Evolutionary conservation across 768 basidiomycete species (phyloP).

Genomic region (Tylopilus rubrobrunneus): DNA sequence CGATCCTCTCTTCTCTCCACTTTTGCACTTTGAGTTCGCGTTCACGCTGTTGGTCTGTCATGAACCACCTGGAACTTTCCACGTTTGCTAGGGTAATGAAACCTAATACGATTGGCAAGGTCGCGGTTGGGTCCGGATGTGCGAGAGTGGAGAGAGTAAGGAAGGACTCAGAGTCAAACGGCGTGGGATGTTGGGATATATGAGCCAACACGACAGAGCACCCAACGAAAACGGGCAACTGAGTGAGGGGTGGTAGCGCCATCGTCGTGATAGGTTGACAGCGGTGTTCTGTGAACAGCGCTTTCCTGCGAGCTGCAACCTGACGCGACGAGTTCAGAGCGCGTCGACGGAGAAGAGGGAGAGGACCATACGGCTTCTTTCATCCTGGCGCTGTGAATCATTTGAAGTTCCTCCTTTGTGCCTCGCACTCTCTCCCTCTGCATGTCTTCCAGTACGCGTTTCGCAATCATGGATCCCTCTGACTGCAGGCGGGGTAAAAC

Average conservation of each 20-base stretch:
- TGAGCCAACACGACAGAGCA: conserved; percentile 55
- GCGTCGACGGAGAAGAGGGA: background rate
- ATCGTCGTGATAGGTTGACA: conserved; percentile 59
- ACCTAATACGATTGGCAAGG: conserved; percentile 68
- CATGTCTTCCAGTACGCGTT: conserved; percentile 45
- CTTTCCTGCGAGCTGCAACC: conserved; percentile 52
- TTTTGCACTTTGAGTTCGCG: conserved; percentile 46
- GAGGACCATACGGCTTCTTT: conserved; percentile 40
- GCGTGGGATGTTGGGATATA: conserved; percentile 54
- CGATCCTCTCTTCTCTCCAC: conserved; percentile 41
- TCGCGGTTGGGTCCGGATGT: conserved; percentile 66
- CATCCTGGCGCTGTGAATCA: conserved; percentile 45
- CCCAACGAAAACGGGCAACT: conserved; percentile 71
- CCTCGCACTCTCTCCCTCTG: conserved; percentile 50
- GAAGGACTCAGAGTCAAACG: conserved; percentile 75
- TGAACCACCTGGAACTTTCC: conserved; percentile 72
- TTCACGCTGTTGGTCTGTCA: conserved; percentile 53
- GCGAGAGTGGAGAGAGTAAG: conserved; percentile 66
- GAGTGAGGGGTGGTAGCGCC: conserved; percentile 56
- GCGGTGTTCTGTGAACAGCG: conserved; percentile 55
- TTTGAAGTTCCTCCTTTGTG: conserved; percentile 48
- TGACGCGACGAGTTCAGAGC: conserved; percentile 23
- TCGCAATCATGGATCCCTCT: conserved; percentile 39
- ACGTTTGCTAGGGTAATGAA: conserved; percentile 76
- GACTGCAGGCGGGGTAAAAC: conserved; percentile 55